A percentile compares a stretch with the other conserved stretches of the same genome.
Conservation (phyloP, 768 basidiomycete species). For the Tephrocybe sp. region DNA sequence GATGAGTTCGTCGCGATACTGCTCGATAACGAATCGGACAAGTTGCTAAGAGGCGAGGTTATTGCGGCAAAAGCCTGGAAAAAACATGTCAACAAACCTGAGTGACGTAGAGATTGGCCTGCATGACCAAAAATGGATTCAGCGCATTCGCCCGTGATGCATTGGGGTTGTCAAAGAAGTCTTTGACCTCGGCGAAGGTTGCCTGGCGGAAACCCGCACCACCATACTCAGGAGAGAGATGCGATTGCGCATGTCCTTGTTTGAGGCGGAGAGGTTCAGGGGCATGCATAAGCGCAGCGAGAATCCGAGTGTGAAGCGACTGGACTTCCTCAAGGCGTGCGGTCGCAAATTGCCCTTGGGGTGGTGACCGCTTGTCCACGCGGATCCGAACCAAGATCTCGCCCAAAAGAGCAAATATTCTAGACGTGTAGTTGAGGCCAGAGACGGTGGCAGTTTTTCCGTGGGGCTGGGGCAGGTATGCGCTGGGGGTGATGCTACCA, state of each 20-base stretch:
- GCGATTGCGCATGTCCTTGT: conserved; percentile 43
- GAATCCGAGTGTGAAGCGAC: conserved; percentile 73
- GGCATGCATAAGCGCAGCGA: conserved; percentile 69
- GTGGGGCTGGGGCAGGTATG: conserved; percentile 84
- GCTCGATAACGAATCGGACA: conserved; percentile 88
- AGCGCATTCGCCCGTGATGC: conserved; percentile 81
- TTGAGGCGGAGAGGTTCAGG: conserved; percentile 77
- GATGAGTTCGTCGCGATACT: conserved; percentile 86
- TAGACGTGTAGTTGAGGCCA: conserved; percentile 83
- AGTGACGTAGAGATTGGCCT: conserved; percentile 89
- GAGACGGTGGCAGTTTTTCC: conserved; percentile 83
- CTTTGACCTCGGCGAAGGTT: conserved; percentile 85
- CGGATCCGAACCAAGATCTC: conserved; percentile 86
- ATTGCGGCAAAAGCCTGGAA: neutral
- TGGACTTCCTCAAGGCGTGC: conserved; percentile 83
- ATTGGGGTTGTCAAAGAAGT: conserved; percentile 90
- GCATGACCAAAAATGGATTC: conserved; percentile 89
- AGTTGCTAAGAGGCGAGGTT: conserved; percentile 61
- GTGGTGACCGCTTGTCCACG: conserved; percentile 83
- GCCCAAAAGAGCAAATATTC: conserved; percentile 82
- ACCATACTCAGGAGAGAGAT: conserved; percentile 57
- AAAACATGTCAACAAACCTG: conserved; percentile 49
- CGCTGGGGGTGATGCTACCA: conserved; percentile 74
- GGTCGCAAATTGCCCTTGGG: conserved; percentile 82
- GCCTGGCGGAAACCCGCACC: conserved; percentile 76